Conservation (phyloP, 169 alveolate genomes). For the Plasmodium cynomolgi region DNA sequence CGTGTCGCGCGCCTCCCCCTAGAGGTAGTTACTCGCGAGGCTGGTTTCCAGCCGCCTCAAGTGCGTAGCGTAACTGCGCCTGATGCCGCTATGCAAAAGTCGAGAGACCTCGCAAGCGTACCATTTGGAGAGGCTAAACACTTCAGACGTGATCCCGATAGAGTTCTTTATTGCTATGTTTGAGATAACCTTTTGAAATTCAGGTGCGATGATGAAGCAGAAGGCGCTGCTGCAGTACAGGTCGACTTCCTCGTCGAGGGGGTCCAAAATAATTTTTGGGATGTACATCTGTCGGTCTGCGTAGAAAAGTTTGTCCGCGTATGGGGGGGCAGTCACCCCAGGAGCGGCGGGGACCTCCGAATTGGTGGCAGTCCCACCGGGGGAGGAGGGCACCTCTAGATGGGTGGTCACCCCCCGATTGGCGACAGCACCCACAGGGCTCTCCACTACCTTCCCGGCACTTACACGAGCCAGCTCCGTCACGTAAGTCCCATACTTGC, state of each 20-base stretch:
- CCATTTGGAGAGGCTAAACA: constrained; percentile 13
- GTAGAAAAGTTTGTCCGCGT: constrained; percentile 21
- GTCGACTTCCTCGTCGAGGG: constrained; percentile 48
- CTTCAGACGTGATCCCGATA: constrained; percentile 33
- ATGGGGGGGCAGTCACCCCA: background rate
- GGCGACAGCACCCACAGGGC: background rate
- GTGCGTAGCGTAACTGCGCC: constrained; percentile 14
- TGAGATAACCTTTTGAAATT: constrained; percentile 35
- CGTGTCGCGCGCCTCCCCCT: background rate
- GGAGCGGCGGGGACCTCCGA: background rate
- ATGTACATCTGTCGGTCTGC: background rate
- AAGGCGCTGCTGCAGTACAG: constrained; percentile 67
- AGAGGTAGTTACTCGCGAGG: constrained; percentile 25
- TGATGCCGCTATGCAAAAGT: constrained; percentile 9
- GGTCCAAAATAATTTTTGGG: constrained; percentile 53
- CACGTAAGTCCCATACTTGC: background rate
- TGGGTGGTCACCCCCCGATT: background rate
- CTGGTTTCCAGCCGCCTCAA: constrained; percentile 18
- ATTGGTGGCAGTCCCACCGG: no score
- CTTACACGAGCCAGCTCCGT: background rate
- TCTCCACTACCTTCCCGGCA: background rate
- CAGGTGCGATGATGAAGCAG: constrained; percentile 69
- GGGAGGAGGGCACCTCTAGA: no score
- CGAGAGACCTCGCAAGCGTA: constrained; percentile 42
- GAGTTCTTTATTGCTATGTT: constrained; percentile 30